Evolutionary conservation across 768 basidiomycete species (phyloP).

Genomic region (Coprinellus micaceus): DNA sequence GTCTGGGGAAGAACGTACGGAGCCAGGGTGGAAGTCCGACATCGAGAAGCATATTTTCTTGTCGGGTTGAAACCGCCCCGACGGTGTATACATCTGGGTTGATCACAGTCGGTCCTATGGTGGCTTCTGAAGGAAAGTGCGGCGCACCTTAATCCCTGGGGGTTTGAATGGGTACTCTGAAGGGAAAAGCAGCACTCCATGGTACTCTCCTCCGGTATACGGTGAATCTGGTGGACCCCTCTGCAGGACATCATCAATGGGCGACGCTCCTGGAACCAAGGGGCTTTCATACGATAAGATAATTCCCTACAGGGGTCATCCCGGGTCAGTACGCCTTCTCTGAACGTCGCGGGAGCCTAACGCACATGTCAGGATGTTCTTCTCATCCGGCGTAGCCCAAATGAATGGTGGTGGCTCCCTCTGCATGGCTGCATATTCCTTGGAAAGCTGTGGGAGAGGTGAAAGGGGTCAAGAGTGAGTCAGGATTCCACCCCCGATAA

Average conservation of each 20-base stretch:
- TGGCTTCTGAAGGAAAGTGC: background rate
- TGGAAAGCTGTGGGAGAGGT: slow-evolving; percentile 56
- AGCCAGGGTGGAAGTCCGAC: slow-evolving; percentile 92
- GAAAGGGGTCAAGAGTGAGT: slow-evolving; percentile 5
- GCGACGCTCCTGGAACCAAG: slow-evolving; percentile 7
- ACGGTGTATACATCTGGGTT: slow-evolving; percentile 82
- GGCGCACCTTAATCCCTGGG: slow-evolving; percentile 86
- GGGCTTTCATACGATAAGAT: slow-evolving; percentile 67
- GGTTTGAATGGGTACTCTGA: slow-evolving; percentile 96
- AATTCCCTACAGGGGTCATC: slow-evolving; percentile 67
- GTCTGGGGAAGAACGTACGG: slow-evolving; percentile 47
- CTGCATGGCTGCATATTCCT: slow-evolving; percentile 92
- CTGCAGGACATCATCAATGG: slow-evolving; percentile 35
- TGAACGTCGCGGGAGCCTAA: slow-evolving; percentile 14
- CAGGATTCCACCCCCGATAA: too few species aligned
- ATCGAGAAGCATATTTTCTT: slow-evolving; percentile 98
- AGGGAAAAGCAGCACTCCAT: slow-evolving; percentile 89
- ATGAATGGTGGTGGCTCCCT: slow-evolving; percentile 92
- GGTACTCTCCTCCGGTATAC: slow-evolving; percentile 89
- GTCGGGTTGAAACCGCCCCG: slow-evolving; percentile 86
- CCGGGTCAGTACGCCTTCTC: background rate
- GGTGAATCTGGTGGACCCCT: slow-evolving; percentile 93
- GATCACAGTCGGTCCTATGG: slow-evolving; percentile 5
- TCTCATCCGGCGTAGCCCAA: slow-evolving; percentile 94
- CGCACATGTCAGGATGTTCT: slow-evolving; percentile 94